Base-by-base conservation (phyloP, 1,284 basidiomycete species). In the Cutaneotrichosporon mucoides region DNA sequence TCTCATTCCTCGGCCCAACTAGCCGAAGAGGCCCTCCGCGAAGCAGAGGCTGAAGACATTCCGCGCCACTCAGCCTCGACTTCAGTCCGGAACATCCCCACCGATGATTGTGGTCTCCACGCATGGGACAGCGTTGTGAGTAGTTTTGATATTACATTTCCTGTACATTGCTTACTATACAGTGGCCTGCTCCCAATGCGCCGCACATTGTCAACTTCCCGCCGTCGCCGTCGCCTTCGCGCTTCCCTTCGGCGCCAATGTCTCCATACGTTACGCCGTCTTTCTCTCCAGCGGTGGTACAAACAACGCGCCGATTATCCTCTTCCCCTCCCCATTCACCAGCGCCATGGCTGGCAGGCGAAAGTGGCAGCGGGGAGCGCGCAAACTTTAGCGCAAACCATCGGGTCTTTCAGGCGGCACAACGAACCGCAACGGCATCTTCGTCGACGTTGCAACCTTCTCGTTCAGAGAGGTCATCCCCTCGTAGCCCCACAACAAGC, bases 81-180 rank as follows among this genome's bases (percentile, higher is more conserved):
- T n/a, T 48, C 46, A 4, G 2, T 33, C 6, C 11, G 46, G 33
- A 35, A 33, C 12, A 33, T n/a, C 46, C 34, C 34, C 13, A 33
- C 6, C 46, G 46, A 48, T 6, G 46, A 34, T 11, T 24, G 46
- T 12, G 46, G 33, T 24, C 64, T 68, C 36, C 71, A 70, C 62
- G 69, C 70, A n/a, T 76, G 73, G 73, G 73, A 76, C 56, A 76
- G 75, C 61, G 75, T 76, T 15, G 74, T 76, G 59, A 64, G 73
- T 73, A 36, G 2, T 37, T 38, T 52, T 55, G 37, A 24, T 24
- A 34, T n/a, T 54, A 24, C 13, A 34, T n/a, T 54, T 5, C 42
- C 16, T 35, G 45, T 47, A 24, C 45, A 11, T 40, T 34, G 51
- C 47, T 44, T 6, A 24, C 12, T 36, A 7, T 44, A 24, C 60